phyloP scores from a whole-genome alignment of 73 alveolate species.

The Tetrahymena borealis region DNA sequence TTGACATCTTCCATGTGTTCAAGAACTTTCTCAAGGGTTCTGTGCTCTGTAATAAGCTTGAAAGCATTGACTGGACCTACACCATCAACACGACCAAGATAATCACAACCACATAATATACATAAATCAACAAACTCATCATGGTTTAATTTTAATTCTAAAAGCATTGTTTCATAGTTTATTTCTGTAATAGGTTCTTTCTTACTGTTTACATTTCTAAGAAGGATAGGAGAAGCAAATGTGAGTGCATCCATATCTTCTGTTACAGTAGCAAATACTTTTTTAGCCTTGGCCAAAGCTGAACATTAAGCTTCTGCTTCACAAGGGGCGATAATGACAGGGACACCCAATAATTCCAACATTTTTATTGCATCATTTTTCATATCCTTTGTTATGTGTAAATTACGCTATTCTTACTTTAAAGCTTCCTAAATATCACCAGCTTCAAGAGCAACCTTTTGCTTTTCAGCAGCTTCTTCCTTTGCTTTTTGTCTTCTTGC shows the following conservation, averaged over 20 bases:
- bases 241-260: slow-evolving; percentile 94
- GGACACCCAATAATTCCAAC: slow-evolving; percentile 69
- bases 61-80: slow-evolving; percentile 78
- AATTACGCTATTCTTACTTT: slow-evolving; percentile 64
- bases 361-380: slow-evolving; percentile 85
- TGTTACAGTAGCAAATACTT: slow-evolving; percentile 79
- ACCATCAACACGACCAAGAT: slow-evolving; percentile 66
- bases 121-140: slow-evolving; percentile 92
- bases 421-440: slow-evolving; percentile 75
- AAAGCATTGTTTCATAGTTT: slow-evolving; percentile 59
- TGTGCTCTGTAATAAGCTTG: slow-evolving; percentile 59
- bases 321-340: slow-evolving; percentile 85
- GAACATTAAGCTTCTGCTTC: slow-evolving; percentile 98
- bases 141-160: slow-evolving; percentile 62
- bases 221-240: slow-evolving; percentile 70
- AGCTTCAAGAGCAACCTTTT: slow-evolving; percentile 68
- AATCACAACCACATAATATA: slow-evolving; percentile 82
- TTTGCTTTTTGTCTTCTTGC: slow-evolving; percentile 68
- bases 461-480: slow-evolving; percentile 70
- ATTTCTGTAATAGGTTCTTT: slow-evolving; percentile 81
- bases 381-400: slow-evolving; percentile 71
- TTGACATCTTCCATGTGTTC: slow-evolving; percentile 58
- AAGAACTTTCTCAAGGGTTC: slow-evolving; percentile 65
- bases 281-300: slow-evolving; percentile 68
- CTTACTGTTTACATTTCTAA: slow-evolving; percentile 77